These are phyloP conservation scores for Primulina tabacum DNA, from an alignment of 257 asterid species.

Conservation along the genomic window DNA sequence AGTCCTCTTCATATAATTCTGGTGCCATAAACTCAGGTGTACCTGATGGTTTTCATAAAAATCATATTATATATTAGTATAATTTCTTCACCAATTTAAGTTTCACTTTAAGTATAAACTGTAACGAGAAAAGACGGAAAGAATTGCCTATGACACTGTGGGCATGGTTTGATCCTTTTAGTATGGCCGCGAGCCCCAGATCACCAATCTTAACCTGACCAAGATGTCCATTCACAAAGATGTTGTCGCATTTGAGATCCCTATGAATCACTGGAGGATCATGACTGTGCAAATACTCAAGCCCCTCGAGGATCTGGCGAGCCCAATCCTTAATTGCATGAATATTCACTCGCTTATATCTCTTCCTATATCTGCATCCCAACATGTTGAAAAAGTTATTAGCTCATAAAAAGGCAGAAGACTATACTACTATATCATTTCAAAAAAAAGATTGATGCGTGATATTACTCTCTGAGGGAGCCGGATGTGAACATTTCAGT, in stretches of 20 bases:
- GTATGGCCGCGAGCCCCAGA: constrained; percentile 73
- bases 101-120: neutral
- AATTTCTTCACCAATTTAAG: neutral
- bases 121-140: constrained; percentile 7
- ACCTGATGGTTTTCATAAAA: constrained; percentile 35
- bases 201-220: constrained; percentile 82
- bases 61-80: constrained; percentile 6
- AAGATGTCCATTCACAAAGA: constrained; percentile 79
- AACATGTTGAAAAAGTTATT: neutral
- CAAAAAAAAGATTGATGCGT: neutral
- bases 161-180: constrained; percentile 59
- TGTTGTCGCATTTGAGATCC: constrained; percentile 81
- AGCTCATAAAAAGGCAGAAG: neutral
- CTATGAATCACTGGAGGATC: constrained; percentile 84
- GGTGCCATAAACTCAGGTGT: constrained; percentile 95
- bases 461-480: constrained; percentile 67
- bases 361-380: constrained; percentile 52
- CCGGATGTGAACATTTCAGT: constrained; percentile 87
- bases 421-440: too few species aligned
- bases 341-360: constrained; percentile 44
- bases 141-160: constrained; percentile 71
- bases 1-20: constrained; percentile 77
- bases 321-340: constrained; percentile 67
- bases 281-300: constrained; percentile 58
- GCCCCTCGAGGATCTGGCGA: constrained; percentile 69